Evolutionary conservation across 176 grass and related monocot species (phyloP), one percentile per base, ranked within the genome.

Genomic region (Saccharum officinarum): DNA sequence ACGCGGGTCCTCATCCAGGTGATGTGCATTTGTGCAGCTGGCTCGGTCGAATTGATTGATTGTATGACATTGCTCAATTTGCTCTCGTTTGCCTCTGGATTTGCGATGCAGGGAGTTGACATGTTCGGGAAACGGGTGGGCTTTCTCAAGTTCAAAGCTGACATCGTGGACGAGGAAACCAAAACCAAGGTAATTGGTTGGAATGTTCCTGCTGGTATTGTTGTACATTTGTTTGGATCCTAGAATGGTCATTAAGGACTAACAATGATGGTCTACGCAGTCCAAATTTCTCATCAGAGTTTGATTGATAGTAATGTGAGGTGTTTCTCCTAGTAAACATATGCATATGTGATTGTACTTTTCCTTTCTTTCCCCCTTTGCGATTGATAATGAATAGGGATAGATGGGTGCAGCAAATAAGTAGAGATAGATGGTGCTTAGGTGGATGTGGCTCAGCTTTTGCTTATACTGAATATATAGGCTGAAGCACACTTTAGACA

Each of bases 101-200:
- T 62, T 67, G 20, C 34, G 3, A 13, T 45, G 73, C 89, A 98
- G 96, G 89, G 96, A 2, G 84, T 95, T 4, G 93, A 98, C 79
- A 98, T 91, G 96, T 94, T 98, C 70, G 91, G 96, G 67, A 81
- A 89, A 75, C 91, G 89, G 1, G 89, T 98, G 73, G 93, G 96
- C 3, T 98, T 98, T 86, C 67, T 98, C 20, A 98, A 98, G 81
- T 98, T 98, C 83, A 98, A 92, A 80, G 96, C 96, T 57, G 86
- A 95, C 73, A 67, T 98, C 66, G n/a, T 92, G 55, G 96, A 98
- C 25, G 82, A 95, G 80, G 89, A 95, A 73, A 98, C 93, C 70
- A 83, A 91, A 76, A 45, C 86, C 47, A 92, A 94, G 85, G 96
- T 98, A 71, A 86, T 69, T 93, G 74, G 84, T 64, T 57, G 16